These are phyloP conservation scores for Akanthomyces dipterigenus DNA, from an alignment of 2,329 filamentous ascomycete genomes.

Conservation along the genomic window DNA sequence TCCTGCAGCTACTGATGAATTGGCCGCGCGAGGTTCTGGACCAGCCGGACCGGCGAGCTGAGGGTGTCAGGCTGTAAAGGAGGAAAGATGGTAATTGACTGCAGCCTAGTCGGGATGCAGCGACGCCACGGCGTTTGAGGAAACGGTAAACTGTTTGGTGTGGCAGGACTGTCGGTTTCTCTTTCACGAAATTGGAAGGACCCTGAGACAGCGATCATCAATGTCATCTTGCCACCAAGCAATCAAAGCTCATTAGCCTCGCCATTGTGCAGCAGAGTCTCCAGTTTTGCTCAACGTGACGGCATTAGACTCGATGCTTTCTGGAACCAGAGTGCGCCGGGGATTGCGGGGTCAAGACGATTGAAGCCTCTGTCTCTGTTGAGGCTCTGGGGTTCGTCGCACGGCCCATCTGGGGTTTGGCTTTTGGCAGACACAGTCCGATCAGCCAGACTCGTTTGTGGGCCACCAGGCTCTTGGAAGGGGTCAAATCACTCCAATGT, in stretches of 20 bases:
- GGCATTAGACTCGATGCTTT: neutral
- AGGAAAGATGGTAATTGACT: neutral
- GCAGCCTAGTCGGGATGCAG: neutral
- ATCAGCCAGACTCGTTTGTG: neutral
- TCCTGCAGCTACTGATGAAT: neutral
- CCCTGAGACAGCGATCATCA: conserved; percentile 4
- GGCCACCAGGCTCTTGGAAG: conserved; percentile 1
- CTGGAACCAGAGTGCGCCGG: neutral
- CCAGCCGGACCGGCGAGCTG: neutral
- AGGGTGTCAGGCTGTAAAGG: neutral
- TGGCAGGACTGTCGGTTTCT: neutral
- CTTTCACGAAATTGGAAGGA: conserved; percentile 4
- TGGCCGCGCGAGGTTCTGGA: neutral
- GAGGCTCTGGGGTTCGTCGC: conserved; percentile 8
- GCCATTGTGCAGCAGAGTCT: conserved; percentile 7
- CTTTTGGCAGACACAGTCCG: neutral
- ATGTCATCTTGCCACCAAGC: conserved; percentile 4
- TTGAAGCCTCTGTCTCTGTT: neutral
- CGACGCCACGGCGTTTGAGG: neutral
- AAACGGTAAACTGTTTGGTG: neutral
- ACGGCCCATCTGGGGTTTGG: conserved; percentile 2
- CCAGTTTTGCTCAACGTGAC: conserved; percentile 1
- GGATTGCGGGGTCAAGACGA: neutral
- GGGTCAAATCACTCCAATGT: conserved; percentile 16
- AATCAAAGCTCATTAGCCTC: neutral